Base-by-base conservation (phyloP, 2,329 filamentous ascomycete species). In the Lecanicillium sp. region DNA sequence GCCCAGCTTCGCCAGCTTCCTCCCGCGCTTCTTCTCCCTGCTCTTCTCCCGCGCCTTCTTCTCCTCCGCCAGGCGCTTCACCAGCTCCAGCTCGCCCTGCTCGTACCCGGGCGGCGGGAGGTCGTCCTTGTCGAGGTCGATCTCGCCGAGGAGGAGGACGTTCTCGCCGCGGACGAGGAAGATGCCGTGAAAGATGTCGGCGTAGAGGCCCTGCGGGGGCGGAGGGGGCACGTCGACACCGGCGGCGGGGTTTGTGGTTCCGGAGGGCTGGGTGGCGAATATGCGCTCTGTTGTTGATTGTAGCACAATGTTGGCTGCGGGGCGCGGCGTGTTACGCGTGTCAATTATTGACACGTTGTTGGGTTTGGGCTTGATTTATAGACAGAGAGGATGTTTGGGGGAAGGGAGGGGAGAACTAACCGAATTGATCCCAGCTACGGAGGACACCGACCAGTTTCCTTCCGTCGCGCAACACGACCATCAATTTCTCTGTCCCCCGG, bases 371-470 rank as follows among this genome's bases (percentile, higher is more conserved):
- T n/a, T n/a, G n/a, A n/a, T n/a, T n/a, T n/a, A n/a, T n/a, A n/a
- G n/a, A n/a, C n/a, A n/a, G n/a, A n/a, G n/a, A n/a, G n/a, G n/a
- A n/a, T n/a, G n/a, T n/a, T n/a, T n/a, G 2, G 42, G 3, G 4
- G 35, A 33, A 50, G 59, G 51, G 24, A 44, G 21, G 21, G 12
- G 33, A 32, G 15, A 33, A 32, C 8, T 17, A 15, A 95, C 90
- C 91, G 62, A 95, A 97, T 68, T 98, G 93, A 69, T 98, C 93
- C 89, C 93, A 98, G 58, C 88, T 95, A 61, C 93, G 79, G 57
- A 98, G 71, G 39, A 97, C 87, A 24, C 93, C 93, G 57, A 95
- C 87, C 56, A 97, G 75, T 71, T 97, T 97, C 59, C 91, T 82
- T 52, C 94, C 93, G 64, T 98, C 93, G 57, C 93, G 86, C 48